Conservation (phyloP, 306 rosid species). For the Abrus pulchellus region DNA sequence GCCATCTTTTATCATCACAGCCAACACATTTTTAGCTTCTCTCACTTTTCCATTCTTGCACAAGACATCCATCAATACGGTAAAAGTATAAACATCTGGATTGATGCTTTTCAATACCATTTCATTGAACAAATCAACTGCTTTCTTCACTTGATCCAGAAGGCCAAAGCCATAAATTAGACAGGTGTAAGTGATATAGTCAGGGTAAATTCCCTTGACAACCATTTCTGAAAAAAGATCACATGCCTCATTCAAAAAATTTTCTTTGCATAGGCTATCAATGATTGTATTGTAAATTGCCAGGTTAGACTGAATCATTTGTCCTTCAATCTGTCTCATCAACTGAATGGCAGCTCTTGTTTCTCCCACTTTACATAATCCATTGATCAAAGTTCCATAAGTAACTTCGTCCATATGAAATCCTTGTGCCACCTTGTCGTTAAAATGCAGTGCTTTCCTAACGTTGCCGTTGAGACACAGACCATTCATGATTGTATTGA, state of each 20-base stretch:
- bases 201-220: conserved; percentile 4
- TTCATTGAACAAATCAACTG: conserved; percentile 19
- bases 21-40: conserved; percentile 8
- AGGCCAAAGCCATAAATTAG: conserved; percentile 27
- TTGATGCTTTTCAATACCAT: conserved; percentile 17
- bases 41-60: conserved; percentile 6
- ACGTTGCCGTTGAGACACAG: too few species aligned
- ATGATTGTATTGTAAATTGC: too few species aligned
- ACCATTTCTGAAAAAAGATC: conserved; percentile 32
- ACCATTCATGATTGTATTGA: too few species aligned
- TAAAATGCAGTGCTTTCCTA: too few species aligned
- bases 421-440: too few species aligned
- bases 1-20: conserved; percentile 3
- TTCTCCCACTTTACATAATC: too few species aligned
- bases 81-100: conserved; percentile 17
- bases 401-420: too few species aligned
- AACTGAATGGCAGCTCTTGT: too few species aligned
- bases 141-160: conserved; percentile 31
- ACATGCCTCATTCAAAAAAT: neutral
- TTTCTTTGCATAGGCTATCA: conserved; percentile 32
- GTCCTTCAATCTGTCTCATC: too few species aligned
- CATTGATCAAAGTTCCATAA: too few species aligned
- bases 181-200: neutral
- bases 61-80: neutral
- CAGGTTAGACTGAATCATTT: too few species aligned